A percentile compares a stretch with the other conserved stretches of the same genome.
These are phyloP conservation scores for Solanum lycopersicoides DNA, from an alignment of 257 asterid species.

Conservation along the genomic window DNA sequence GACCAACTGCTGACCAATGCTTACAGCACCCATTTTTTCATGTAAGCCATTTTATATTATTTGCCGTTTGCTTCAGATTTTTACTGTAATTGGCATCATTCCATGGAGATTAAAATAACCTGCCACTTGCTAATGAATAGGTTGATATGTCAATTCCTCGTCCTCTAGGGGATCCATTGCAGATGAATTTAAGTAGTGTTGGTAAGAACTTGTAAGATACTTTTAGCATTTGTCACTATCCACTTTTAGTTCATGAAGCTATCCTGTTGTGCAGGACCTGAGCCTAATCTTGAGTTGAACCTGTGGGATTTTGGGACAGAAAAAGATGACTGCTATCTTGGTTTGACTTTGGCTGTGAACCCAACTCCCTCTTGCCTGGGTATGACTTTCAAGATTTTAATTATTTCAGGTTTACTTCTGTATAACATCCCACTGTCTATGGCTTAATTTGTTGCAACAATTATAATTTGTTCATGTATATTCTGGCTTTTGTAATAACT, in stretches of 20 bases:
- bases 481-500: neutral
- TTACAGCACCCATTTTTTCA: slow-evolving; percentile 86
- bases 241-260: neutral
- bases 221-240: neutral
- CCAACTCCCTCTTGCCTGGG: slow-evolving; percentile 74
- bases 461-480: neutral
- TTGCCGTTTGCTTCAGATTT: neutral
- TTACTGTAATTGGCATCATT: neutral
- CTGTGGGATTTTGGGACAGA: slow-evolving; percentile 76
- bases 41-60: slow-evolving; percentile 26
- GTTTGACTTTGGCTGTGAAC: slow-evolving; percentile 85
- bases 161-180: slow-evolving; percentile 51
- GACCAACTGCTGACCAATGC: slow-evolving; percentile 95
- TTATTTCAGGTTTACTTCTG: neutral
- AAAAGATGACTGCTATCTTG: slow-evolving; percentile 80
- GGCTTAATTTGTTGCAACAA: neutral
- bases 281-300: slow-evolving; percentile 95
- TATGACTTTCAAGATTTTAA: slow-evolving; percentile 7
- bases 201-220: slow-evolving; percentile 8
- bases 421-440: neutral
- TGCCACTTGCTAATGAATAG: slow-evolving; percentile 33
- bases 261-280: slow-evolving; percentile 38
- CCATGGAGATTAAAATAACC: slow-evolving; percentile 1
- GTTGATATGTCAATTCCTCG: slow-evolving; percentile 52
- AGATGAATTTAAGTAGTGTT: slow-evolving; percentile 52